phyloP scores from a whole-genome alignment of 495 filamentous ascomycete species.

The Aspergillus egyptiacus region DNA sequence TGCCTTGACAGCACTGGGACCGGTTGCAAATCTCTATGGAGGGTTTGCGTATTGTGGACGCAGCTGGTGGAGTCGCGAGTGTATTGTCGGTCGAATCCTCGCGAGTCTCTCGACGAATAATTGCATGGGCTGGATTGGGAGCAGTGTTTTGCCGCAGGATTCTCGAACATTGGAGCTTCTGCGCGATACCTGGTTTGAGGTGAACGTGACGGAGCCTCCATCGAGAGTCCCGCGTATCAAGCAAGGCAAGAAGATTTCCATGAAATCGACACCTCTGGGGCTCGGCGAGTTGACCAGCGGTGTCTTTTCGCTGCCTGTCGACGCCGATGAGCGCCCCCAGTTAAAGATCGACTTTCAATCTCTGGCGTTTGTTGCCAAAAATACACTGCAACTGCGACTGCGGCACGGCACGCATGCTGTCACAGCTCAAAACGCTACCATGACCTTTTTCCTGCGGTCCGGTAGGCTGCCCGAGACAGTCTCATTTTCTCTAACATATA shows the following conservation, averaged over 20 bases:
- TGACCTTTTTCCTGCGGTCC: slow-evolving; percentile 43
- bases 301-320: slow-evolving; percentile 33
- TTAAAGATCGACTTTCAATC: slow-evolving; percentile 16
- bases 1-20: slow-evolving; percentile 59
- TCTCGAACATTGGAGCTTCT: slow-evolving; percentile 26
- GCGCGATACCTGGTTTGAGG: slow-evolving; percentile 60
- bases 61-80: slow-evolving; percentile 80
- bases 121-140: slow-evolving; percentile 74
- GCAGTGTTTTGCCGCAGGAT: slow-evolving; percentile 44
- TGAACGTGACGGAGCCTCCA: slow-evolving; percentile 37
- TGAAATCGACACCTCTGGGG: slow-evolving; percentile 35
- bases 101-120: slow-evolving; percentile 59
- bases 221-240: slow-evolving; percentile 33
- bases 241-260: slow-evolving; percentile 29
- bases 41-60: slow-evolving; percentile 65
- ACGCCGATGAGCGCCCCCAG: slow-evolving; percentile 14
- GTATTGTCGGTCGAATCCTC: slow-evolving; percentile 70
- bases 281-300: slow-evolving; percentile 44
- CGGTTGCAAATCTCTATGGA: slow-evolving; percentile 66
- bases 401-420: slow-evolving; percentile 25
- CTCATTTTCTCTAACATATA: slow-evolving; percentile 49
- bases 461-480: slow-evolving; percentile 31
- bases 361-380: slow-evolving; percentile 22
- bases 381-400: slow-evolving; percentile 16
- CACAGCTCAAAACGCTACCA: slow-evolving; percentile 45